Evolutionary conservation across 495 filamentous ascomycete genomes (phyloP), one percentile per base, ranked within the genome.

Genomic region (Penicillium herquei): DNA sequence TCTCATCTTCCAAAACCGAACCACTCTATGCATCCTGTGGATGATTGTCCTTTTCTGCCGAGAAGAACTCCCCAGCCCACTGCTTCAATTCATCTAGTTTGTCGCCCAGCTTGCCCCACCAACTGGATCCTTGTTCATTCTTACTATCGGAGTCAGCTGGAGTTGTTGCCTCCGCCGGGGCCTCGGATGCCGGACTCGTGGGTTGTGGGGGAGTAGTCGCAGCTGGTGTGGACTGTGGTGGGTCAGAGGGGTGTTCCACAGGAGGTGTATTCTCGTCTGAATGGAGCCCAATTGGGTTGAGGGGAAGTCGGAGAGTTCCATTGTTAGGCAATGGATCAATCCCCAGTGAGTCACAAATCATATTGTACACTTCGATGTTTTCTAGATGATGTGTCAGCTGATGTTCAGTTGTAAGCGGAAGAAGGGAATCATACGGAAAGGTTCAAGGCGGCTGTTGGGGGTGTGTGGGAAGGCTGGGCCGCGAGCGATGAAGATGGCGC

Each of bases 321-420:
- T 96, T 96, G 64, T 92, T 94, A 0, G 88, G 79, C 26, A 75
- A 78, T 0, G 87, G 86, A 7, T 66, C 58, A 47, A 96, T 73
- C 6, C 85, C 86, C 33, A 97, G 66, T 1, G 87, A 88, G 62
- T 96, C 90, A 63, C 92, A 98, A 33, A 99, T 68, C 48, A 98
- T 89, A 59, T 96, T 95, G 66, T 98, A 98, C 1, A 99, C 90
- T 59, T 99, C 92, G 52, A 79, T 89, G 56, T 99, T 99, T 82
- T 94, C 87, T 91, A 64, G 26, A 8, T 32, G 26, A 46, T 9
- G 31, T 21, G 43, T 46, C 3, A 46, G 43, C 52, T 54, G 35
- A 53, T 18, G 45, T 4, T 30, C 16, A 31, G 30, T 16, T 53
- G 18, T 4, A 39, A 32, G 14, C 6, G 0, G 13, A 13, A 31